Evolutionary conservation across 2,329 filamentous ascomycete genomes (phyloP).

Genomic region (Pleomassaria siparia): DNA sequence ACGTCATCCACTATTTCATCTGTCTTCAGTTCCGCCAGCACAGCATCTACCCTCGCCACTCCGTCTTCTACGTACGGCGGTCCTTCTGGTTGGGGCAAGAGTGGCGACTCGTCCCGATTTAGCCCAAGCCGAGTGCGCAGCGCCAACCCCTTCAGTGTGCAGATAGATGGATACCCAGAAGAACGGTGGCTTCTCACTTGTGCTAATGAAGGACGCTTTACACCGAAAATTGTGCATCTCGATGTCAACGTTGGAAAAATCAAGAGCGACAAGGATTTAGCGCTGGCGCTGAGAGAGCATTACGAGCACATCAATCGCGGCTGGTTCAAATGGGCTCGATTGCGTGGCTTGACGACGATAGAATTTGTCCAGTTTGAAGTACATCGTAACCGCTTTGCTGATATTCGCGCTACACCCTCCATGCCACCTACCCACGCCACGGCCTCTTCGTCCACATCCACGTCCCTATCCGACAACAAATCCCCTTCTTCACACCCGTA

Average conservation of each 20-base stretch:
- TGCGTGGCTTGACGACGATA: conserved; percentile 41
- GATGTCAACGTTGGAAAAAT: conserved; percentile 37
- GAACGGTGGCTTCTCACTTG: conserved; percentile 43
- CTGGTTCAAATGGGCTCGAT: conserved; percentile 34
- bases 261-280: conserved; percentile 40
- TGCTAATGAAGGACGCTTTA: conserved; percentile 40
- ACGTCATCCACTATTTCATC: conserved; percentile 29
- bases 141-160: conserved; percentile 29
- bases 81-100: conserved; percentile 19
- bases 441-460: conserved; percentile 15
- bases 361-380: conserved; percentile 44
- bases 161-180: conserved; percentile 19
- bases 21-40: conserved; percentile 28
- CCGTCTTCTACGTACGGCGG: conserved; percentile 31
- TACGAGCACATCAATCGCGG: conserved; percentile 36
- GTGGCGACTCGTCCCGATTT: conserved; percentile 20
- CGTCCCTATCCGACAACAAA: conserved; percentile 11
- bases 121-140: conserved; percentile 25
- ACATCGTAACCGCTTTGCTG: conserved; percentile 44
- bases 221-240: conserved; percentile 42
- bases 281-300: conserved; percentile 35
- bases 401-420: conserved; percentile 27
- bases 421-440: conserved; percentile 31
- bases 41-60: conserved; percentile 29
- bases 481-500: conserved; percentile 32